Percentiles rank a stretch among this genome's conserved stretches.
Evolutionary conservation across 306 rosid species (phyloP).

Genomic region (Argentina anserina): DNA sequence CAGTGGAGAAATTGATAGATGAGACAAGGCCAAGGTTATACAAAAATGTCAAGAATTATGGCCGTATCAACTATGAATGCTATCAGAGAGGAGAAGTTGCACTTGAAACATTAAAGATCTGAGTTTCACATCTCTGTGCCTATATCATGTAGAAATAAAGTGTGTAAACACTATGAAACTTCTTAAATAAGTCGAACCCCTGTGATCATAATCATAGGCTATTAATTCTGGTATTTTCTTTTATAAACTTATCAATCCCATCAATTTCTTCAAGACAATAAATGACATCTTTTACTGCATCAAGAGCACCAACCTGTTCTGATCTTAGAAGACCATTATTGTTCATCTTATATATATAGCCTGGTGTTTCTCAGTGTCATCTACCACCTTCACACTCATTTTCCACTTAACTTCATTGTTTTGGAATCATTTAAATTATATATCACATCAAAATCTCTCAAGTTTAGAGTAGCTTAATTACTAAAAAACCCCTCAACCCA

Average conservation of each 20-base stretch:
- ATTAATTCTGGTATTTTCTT: too few species aligned
- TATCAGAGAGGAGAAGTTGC: constrained; percentile 10
- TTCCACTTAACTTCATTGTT: too few species aligned
- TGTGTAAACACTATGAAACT: background rate
- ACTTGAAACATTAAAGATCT: background rate
- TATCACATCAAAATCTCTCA: too few species aligned
- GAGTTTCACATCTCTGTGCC: background rate
- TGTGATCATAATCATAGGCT: background rate
- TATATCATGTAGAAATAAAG: background rate
- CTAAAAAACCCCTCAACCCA: background rate
- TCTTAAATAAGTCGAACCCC: background rate
- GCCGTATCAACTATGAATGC: constrained; percentile 9
- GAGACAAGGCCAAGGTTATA: constrained; percentile 10
- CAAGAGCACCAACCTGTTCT: too few species aligned
- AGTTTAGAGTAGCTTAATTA: background rate
- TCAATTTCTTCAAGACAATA: too few species aligned
- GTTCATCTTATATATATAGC: too few species aligned
- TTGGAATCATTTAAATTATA: too few species aligned
- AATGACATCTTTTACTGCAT: too few species aligned
- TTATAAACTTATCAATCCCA: too few species aligned
- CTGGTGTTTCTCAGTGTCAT: too few species aligned
- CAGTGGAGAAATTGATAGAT: constrained; percentile 5
- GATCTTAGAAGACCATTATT: too few species aligned
- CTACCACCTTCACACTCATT: too few species aligned
- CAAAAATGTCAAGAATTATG: constrained; percentile 14